Evolutionary conservation across 176 grass and related monocot species (phyloP).

Genomic region (Avena sativa): DNA sequence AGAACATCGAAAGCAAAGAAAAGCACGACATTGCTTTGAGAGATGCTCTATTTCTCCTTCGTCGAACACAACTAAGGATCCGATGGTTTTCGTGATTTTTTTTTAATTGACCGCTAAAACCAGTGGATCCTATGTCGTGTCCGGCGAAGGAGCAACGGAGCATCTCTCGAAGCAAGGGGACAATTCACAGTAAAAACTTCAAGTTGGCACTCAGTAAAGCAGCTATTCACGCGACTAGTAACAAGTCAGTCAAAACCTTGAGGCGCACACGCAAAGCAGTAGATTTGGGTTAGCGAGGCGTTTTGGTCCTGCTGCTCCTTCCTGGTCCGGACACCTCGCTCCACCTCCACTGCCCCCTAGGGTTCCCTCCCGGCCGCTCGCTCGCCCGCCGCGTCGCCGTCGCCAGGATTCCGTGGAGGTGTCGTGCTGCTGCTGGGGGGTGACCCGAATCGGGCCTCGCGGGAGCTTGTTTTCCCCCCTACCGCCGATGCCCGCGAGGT

Average conservation of each 20-base stretch:
- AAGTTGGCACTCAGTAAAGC: not conserved
- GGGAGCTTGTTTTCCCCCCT: not conserved
- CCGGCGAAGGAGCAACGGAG: not conserved
- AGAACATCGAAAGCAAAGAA: too few relatives aligned
- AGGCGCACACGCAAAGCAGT: too few relatives aligned
- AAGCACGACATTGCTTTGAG: too few relatives aligned
- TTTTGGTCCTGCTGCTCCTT: too few relatives aligned
- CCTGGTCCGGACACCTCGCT: slow-evolving; percentile 15
- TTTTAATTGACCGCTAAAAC: too few relatives aligned
- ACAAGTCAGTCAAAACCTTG: not conserved
- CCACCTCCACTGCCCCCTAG: slow-evolving; percentile 35
- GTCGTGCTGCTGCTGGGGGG: not conserved
- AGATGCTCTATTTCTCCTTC: too few relatives aligned
- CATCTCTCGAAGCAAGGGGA: slow-evolving; percentile 16
- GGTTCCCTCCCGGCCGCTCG: slow-evolving; percentile 46
- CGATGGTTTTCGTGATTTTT: too few relatives aligned
- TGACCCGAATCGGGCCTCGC: slow-evolving; percentile 33
- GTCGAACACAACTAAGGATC: too few relatives aligned
- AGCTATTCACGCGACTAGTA: not conserved
- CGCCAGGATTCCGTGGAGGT: not conserved
- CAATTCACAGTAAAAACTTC: not conserved
- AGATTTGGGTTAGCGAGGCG: too few relatives aligned
- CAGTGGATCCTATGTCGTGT: not conserved
- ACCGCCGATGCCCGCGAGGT: not conserved
- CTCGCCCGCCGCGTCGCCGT: slow-evolving; percentile 37